Evolutionary conservation across 768 basidiomycete genomes (phyloP), one percentile per base, ranked within the genome.

Genomic region (Russula sp.): DNA sequence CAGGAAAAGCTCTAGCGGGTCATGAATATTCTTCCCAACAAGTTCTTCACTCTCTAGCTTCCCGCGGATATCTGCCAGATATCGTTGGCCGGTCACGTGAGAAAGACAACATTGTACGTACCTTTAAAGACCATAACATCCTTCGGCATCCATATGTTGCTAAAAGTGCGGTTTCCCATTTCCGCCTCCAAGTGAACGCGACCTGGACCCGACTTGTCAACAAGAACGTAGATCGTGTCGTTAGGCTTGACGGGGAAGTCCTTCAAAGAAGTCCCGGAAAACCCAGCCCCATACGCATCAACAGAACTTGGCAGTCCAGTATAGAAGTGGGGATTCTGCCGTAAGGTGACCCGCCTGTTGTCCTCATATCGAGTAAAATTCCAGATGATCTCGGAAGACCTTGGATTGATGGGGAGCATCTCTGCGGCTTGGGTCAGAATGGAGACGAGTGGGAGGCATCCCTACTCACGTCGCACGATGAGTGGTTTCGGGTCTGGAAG

Each of bases 211-310:
- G 56, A 18, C 20, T 57, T 57, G 18, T 57, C 56, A 18, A 48
- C 56, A 34, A 57, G 45, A 32, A 57, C 56, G 20, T 57, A 57
- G 32, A 57, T n/a, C 6, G 56, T 57, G 31, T 57, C 56, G n/a
- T 57, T 22, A 27, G 7, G 18, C 6, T n/a, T 16, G 31, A 57
- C 18, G 6, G 8, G 2, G n/a, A 57, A 47, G 35, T 57, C 56
- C 34, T 48, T 57, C 22, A 45, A 18, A 32, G 44, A 9, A 2
- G 6, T 6, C 45, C 14, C n/a, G 34, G 11, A 11, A 27, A 57
- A 57, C n/a, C 13, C 32, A 1, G 44, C 10, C 9, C 44, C 11
- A 48, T 35, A 47, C 2, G n/a, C 44, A 9, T n/a, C 32, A n/a
- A 7, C 16, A 35, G 42, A 42, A n/a, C 31, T 56, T 4, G 56